A percentile compares a stretch with the other conserved stretches of the same genome.
Evolutionary conservation across 2,329 filamentous ascomycete genomes (phyloP).

Genomic region (Cyphellophora attinorum): DNA sequence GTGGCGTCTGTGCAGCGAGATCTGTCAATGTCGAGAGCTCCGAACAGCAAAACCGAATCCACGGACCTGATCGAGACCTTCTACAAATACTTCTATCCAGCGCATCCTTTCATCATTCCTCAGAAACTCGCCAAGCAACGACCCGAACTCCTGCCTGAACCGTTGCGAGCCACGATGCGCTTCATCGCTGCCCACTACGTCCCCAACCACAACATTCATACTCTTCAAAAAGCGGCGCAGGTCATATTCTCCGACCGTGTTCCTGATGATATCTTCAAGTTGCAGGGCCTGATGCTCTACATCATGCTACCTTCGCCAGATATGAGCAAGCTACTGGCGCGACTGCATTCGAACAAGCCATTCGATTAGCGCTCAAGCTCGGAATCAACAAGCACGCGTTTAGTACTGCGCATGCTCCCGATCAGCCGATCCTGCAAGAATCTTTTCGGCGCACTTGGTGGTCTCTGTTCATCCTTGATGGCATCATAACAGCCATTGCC

Average conservation of each 20-base stretch:
- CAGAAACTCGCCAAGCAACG: constrained; percentile 24
- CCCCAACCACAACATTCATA: constrained; percentile 24
- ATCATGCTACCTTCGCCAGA: constrained; percentile 25
- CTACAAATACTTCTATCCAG: constrained; percentile 46
- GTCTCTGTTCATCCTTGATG: constrained; percentile 73
- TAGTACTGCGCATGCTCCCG: constrained; percentile 25
- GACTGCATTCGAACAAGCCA: constrained; percentile 49
- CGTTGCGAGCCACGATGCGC: constrained; percentile 45
- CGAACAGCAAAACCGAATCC: constrained; percentile 4
- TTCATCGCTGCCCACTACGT: constrained; percentile 49
- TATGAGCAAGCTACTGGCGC: constrained; percentile 25
- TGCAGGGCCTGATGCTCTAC: constrained; percentile 28
- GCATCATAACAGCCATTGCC: constrained; percentile 66
- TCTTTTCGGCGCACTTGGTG: constrained; percentile 87
- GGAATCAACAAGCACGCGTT: constrained; percentile 64
- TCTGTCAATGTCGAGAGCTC: no score
- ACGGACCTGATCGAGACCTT: constrained; percentile 42
- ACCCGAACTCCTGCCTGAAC: constrained; percentile 32
- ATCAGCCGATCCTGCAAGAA: constrained; percentile 65
- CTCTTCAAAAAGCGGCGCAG: constrained; percentile 20
- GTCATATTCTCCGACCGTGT: constrained; percentile 18
- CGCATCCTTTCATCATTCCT: constrained; percentile 49
- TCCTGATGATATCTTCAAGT: constrained; percentile 23
- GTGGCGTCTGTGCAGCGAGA: no score
- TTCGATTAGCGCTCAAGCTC: constrained; percentile 64